Evolutionary conservation across 176 grass and related monocot genomes (phyloP).

Genomic region (Raddia guianensis): DNA sequence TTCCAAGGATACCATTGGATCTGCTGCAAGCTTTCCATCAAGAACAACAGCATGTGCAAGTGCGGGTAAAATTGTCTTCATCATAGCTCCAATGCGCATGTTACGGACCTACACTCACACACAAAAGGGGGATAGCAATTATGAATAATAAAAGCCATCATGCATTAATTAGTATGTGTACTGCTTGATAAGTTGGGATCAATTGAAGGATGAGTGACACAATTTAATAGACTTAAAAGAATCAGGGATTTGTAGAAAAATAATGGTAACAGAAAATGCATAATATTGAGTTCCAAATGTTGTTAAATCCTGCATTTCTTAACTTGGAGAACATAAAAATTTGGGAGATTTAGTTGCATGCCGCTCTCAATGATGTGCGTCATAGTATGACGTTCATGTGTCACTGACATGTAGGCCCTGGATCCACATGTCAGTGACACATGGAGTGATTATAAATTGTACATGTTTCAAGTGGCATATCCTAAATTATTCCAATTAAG

Average conservation of each 20-base stretch:
- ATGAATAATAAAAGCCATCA: constrained; percentile 19
- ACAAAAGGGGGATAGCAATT: constrained; percentile 7
- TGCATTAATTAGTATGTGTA: constrained; percentile 15
- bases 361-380: too few relatives aligned
- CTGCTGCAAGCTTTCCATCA: constrained; percentile 42
- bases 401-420: too few relatives aligned
- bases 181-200: constrained; percentile 31
- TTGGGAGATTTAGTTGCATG: not conserved
- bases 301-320: not conserved
- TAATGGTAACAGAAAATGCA: constrained; percentile 21
- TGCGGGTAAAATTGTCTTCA: constrained; percentile 90
- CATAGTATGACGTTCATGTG: too few relatives aligned
- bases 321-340: not conserved
- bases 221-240: constrained; percentile 29
- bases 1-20: constrained; percentile 48
- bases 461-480: too few relatives aligned
- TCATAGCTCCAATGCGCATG: constrained; percentile 94
- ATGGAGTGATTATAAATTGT: too few relatives aligned
- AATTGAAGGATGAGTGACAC: not conserved
- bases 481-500: too few relatives aligned
- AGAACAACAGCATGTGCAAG: constrained; percentile 90
- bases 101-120: constrained; percentile 63
- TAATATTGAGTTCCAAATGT: constrained; percentile 13
- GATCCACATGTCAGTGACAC: too few relatives aligned
- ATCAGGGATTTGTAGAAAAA: not conserved